Conservation (phyloP, 1,284 basidiomycete species). For the Phylloboletellus chloephorus region DNA sequence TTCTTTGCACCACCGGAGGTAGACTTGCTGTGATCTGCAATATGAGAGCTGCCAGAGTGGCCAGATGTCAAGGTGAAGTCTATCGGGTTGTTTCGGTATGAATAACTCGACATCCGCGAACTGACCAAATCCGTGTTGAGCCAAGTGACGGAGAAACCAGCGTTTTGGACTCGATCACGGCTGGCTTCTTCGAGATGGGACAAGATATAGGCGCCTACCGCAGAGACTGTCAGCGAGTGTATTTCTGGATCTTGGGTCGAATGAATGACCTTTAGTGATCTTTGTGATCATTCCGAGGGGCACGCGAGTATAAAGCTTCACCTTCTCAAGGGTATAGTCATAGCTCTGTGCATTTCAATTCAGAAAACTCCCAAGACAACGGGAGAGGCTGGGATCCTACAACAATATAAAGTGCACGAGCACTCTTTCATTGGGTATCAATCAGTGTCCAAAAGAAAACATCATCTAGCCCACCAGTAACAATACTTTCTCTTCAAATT, state of each 20-base stretch:
- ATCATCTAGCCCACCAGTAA: slow-evolving; percentile 59
- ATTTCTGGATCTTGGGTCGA: neutral
- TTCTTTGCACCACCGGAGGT: slow-evolving; percentile 17
- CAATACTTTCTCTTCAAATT: slow-evolving; percentile 90
- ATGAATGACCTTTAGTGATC: slow-evolving; percentile 77
- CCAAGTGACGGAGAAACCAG: slow-evolving; percentile 79
- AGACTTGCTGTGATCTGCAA: slow-evolving; percentile 8
- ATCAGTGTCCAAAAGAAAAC: slow-evolving; percentile 5
- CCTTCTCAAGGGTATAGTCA: slow-evolving; percentile 88
- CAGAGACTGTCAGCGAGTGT: slow-evolving; percentile 3
- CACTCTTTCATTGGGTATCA: slow-evolving; percentile 41
- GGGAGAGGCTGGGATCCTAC: slow-evolving; percentile 33
- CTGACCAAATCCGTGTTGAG: slow-evolving; percentile 56
- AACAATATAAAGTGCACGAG: slow-evolving; percentile 61
- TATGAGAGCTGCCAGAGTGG: slow-evolving; percentile 18
- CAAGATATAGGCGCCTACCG: slow-evolving; percentile 81
- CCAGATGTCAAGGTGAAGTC: slow-evolving; percentile 18
- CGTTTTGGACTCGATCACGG: slow-evolving; percentile 80
- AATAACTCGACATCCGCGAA: slow-evolving; percentile 78
- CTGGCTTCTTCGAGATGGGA: slow-evolving; percentile 88
- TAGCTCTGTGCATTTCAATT: slow-evolving; percentile 59
- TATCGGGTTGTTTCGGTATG: slow-evolving; percentile 63
- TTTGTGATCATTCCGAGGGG: slow-evolving; percentile 78
- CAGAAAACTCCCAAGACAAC: slow-evolving; percentile 3
- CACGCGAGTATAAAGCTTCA: slow-evolving; percentile 84